Base-by-base conservation (phyloP, 768 basidiomycete species). In the Suillus lakei region DNA sequence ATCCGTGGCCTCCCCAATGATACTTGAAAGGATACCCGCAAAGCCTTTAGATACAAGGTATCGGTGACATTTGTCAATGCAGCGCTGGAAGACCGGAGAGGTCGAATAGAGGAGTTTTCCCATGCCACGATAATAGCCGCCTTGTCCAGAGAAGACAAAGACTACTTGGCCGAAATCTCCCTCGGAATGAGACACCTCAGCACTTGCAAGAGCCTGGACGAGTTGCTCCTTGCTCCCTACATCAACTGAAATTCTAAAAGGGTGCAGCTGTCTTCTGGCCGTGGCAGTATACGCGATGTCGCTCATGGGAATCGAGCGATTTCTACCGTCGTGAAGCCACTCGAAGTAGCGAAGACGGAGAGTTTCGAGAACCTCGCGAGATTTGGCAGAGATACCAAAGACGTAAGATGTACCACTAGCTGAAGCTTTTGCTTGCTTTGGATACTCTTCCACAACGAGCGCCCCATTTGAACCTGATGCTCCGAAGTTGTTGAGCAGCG, bases 91-190 rank as follows among this genome's bases (percentile, higher is more conserved):
- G 2, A 83, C 59, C 0, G 80, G 66, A 8, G 80, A 82, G 1
- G 80, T 80, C 44, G 70, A 70, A 64, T 92, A 93, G 18, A 92
- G 81, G 0, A 75, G 72, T 36, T 75, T 65, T 0, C 88, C 91
- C 90, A 92, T 91, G 7, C 86, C 84, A 21, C 79, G 71, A 76
- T 89, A 88, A 67, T 91, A 90, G 38, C 84, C 79, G 44, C 91
- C 91, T 71, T 92, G 89, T 9, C 91, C 92, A 21, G 91, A 88
- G 73, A 91, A 92, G 4, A 91, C 87, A 69, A 92, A 91, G 6
- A 86, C 81, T 1, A 84, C 80, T 4, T 78, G 76, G n/a, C 70
- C 71, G 13, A 72, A 67, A 1, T 64, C 38, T 18, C 75, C 69
- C n/a, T 70, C 66, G 28, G 75, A 71, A 48, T 79, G 73, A 23